Evolutionary conservation across 1,139 yeast genomes (phyloP).

Genomic region (Kurtzmaniella quercitrusa): DNA sequence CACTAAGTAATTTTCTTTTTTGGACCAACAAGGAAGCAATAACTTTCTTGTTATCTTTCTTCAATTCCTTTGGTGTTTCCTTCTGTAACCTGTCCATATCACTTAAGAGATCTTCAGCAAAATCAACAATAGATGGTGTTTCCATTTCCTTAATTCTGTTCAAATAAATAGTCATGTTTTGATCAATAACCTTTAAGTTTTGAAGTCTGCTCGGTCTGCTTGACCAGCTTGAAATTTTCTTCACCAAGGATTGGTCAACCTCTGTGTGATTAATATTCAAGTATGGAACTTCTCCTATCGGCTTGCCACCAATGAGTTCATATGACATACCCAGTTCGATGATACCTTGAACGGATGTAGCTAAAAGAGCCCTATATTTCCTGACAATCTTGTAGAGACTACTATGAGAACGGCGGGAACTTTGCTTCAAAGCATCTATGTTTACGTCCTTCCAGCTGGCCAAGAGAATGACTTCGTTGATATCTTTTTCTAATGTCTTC

Average conservation of each 20-base stretch:
- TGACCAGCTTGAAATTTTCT: slow-evolving; percentile 41
- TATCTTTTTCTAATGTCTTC: slow-evolving; percentile 66
- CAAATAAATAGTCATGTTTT: slow-evolving; percentile 51
- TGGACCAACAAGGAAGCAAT: slow-evolving; percentile 75
- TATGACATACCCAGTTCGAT: slow-evolving; percentile 54
- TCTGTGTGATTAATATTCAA: slow-evolving; percentile 13
- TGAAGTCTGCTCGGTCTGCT: slow-evolving; percentile 54
- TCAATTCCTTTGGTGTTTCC: slow-evolving; percentile 72
- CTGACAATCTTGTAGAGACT: slow-evolving; percentile 78
- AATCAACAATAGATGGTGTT: slow-evolving; percentile 42
- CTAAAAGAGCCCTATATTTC: slow-evolving; percentile 67
- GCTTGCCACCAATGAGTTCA: slow-evolving; percentile 11
- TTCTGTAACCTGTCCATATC: slow-evolving; percentile 62
- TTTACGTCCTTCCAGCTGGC: slow-evolving; percentile 99
- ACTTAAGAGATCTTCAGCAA: slow-evolving; percentile 49
- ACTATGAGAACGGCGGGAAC: slow-evolving; percentile 85
- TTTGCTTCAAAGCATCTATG: slow-evolving; percentile 86
- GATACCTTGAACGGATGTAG: slow-evolving; percentile 48
- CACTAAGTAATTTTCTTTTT: slow-evolving; percentile 74
- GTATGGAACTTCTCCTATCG: slow-evolving; percentile 6
- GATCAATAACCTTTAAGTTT: slow-evolving; percentile 46
- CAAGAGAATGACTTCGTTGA: slow-evolving; percentile 75
- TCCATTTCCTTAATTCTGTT: slow-evolving; percentile 28
- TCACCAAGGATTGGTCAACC: slow-evolving; percentile 13
- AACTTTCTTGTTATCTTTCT: slow-evolving; percentile 70